Conservation (phyloP, 148 eudicot species). For the Rhododendron vialii region DNA sequence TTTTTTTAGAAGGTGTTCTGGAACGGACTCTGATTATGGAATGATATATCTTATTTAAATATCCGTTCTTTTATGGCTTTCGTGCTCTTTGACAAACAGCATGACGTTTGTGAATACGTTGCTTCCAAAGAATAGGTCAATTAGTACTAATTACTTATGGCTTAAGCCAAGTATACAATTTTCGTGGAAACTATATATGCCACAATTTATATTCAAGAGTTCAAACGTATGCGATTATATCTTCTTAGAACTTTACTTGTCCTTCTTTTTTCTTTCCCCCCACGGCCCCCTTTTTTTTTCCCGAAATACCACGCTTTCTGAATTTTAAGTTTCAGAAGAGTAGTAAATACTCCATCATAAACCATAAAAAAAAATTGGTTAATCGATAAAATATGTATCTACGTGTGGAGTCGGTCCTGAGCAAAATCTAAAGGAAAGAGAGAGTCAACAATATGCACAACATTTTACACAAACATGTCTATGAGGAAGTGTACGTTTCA, state of each 20-base stretch:
- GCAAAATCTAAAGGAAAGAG: too few relatives aligned
- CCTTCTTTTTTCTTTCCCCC: too few relatives aligned
- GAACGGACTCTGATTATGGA: too few relatives aligned
- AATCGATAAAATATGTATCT: too few relatives aligned
- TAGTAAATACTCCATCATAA: neutral
- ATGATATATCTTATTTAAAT: too few relatives aligned
- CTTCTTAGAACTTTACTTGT: too few relatives aligned
- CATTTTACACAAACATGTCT: neutral
- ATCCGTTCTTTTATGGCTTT: neutral
- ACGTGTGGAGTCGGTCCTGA: neutral
- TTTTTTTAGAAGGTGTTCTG: too few relatives aligned
- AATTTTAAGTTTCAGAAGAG: neutral
- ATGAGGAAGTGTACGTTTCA: neutral
- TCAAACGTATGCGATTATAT: neutral
- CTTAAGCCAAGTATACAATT: neutral
- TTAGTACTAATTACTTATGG: neutral
- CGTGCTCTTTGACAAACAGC: neutral
- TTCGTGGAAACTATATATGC: neutral
- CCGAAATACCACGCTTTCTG: neutral
- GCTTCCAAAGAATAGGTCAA: neutral
- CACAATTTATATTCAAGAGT: neutral
- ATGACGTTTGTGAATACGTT: neutral
- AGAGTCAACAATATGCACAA: too few relatives aligned
- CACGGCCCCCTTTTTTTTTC: too few relatives aligned
- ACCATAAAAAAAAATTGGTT: neutral